Percentiles rank a stretch among this genome's conserved stretches.
Evolutionary conservation across 2,329 filamentous ascomycete species (phyloP).

Genomic region (Dothistroma septosporum): DNA sequence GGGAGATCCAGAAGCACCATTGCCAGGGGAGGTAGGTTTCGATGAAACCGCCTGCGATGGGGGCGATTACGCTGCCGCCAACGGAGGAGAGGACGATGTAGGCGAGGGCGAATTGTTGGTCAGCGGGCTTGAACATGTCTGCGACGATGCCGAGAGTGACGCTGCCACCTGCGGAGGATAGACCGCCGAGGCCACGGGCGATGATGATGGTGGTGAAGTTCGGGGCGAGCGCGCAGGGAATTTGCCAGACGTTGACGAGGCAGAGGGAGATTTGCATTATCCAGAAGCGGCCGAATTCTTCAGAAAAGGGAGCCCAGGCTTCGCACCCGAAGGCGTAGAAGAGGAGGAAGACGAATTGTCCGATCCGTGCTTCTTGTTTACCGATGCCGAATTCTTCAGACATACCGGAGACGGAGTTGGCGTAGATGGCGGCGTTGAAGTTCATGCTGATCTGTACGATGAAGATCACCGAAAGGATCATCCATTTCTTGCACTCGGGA

Average conservation of each 20-base stretch:
- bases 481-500: conserved; percentile 52
- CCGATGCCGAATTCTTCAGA: conserved; percentile 64
- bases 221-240: conserved; percentile 51
- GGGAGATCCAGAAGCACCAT: conserved; percentile 80
- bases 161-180: conserved; percentile 56
- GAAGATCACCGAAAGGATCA: conserved; percentile 50
- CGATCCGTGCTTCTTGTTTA: conserved; percentile 63
- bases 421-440: conserved; percentile 52
- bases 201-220: conserved; percentile 43
- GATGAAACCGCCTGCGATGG: conserved; percentile 34
- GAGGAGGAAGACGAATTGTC: conserved; percentile 74
- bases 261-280: conserved; percentile 69
- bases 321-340: conserved; percentile 82
- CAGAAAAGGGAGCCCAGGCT: conserved; percentile 82
- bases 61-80: conserved; percentile 32
- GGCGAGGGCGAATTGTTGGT: conserved; percentile 57
- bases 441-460: conserved; percentile 55
- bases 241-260: conserved; percentile 72
- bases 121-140: conserved; percentile 56
- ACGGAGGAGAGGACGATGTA: conserved; percentile 45
- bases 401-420: conserved; percentile 55
- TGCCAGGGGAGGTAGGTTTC: conserved; percentile 56
- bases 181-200: conserved; percentile 47
- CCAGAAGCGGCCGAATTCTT: conserved; percentile 74
- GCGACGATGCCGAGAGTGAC: conserved; percentile 63